Evolutionary conservation across 805 yeast species (phyloP), one percentile per base, ranked within the genome.

Genomic region (Tetrapisispora iriomotensis): DNA sequence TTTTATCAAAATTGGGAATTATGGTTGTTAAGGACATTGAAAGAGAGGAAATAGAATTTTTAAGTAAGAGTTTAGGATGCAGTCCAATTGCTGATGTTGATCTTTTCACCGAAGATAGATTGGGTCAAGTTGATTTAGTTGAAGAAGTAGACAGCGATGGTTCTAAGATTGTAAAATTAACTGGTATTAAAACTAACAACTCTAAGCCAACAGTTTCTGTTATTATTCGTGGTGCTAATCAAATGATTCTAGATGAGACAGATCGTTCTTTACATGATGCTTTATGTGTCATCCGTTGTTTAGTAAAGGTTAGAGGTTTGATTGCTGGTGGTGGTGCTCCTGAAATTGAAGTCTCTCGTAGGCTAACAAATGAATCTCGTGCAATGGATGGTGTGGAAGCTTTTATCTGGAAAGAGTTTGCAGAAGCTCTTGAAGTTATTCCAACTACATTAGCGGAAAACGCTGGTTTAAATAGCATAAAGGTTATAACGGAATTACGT

Each of bases 251-350:
- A 42, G 98, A 92, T 64, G 99, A 92, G 67, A 79, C 97, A 28
- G 99, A 92, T 61, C 80, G 99, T 65, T 88, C 97, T 3, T 68
- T 92, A 47, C 99, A 92, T 56, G 99, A 92, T 64, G 97, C 98
- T 0, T 72, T 92, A 42, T 92, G 99, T 72, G 98, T 90, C 20
- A 72, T 87, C 41, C 75, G 94, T 56, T 86, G 95, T 65, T 69
- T 86, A 40, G 95, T 87, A 21, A 85, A 86, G 58, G 86, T 84
- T 60, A 81, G 75, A 56, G 95, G 95, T 24, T 60, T 82, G 57
- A 87, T 92, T 65, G 96, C 97, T 12, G 99, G 99, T 53, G 99
- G 98, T 47, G 98, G 97, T 53, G 97, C 98, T 6, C 95, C 97
- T 34, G 96, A 87, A 65, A 77, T 87, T 48, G 96, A 88, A 67